These are phyloP conservation scores for Prosopis cineraria DNA, from an alignment of 306 rosid species.

Conservation along the genomic window DNA sequence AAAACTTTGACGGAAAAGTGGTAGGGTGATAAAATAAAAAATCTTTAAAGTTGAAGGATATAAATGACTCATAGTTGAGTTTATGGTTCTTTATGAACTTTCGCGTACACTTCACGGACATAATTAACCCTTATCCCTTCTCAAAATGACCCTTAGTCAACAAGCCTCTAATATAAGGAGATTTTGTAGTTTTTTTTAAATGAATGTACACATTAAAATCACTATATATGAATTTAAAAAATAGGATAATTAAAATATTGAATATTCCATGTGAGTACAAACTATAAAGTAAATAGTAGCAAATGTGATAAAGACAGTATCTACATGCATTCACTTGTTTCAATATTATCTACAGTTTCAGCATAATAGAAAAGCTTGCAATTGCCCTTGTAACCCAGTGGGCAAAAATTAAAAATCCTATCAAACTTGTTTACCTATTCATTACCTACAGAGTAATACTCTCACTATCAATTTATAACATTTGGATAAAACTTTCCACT, in stretches of 20 bases:
- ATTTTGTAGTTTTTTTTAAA: too few species aligned
- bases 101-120: too few species aligned
- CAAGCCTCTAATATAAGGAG: too few species aligned
- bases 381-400: background rate
- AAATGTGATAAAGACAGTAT: slow-evolving; percentile 16
- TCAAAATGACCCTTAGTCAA: too few species aligned
- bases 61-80: too few species aligned
- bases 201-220: too few species aligned
- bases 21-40: too few species aligned
- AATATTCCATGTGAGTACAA: slow-evolving; percentile 1
- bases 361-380: slow-evolving; percentile 11
- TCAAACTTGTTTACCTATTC: slow-evolving; percentile 1
- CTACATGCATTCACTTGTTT: slow-evolving; percentile 25
- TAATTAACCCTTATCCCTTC: too few species aligned
- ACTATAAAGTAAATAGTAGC: background rate
- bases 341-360: slow-evolving; percentile 6
- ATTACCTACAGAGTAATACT: too few species aligned
- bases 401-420: slow-evolving; percentile 28
- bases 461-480: slow-evolving; percentile 16
- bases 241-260: background rate
- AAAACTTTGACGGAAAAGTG: too few species aligned
- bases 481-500: slow-evolving; percentile 8
- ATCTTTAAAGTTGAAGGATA: too few species aligned
- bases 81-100: too few species aligned
- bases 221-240: background rate